Evolutionary conservation across 495 filamentous ascomycete genomes (phyloP).

Genomic region (Daldinia bambusicola): DNA sequence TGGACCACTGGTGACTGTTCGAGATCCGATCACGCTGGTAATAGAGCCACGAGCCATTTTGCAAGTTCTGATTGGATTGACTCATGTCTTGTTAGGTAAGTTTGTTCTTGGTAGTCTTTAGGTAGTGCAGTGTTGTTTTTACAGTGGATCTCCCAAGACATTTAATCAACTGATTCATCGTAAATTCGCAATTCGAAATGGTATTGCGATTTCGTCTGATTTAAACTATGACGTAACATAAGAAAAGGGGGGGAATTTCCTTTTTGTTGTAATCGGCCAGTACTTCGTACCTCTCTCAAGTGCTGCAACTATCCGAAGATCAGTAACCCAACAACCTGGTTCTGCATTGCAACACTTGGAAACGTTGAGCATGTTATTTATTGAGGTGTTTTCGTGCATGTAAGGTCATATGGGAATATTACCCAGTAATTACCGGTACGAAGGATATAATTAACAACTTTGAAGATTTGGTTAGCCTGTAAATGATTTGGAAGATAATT

Average conservation of each 20-base stretch:
- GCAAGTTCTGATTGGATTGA: slow-evolving; percentile 34
- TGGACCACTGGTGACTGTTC: slow-evolving; percentile 27
- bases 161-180: slow-evolving; percentile 23
- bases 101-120: not conserved
- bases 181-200: slow-evolving; percentile 7
- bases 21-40: slow-evolving; percentile 32
- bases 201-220: slow-evolving; percentile 19
- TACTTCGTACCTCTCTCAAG: not conserved
- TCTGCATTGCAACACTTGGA: slow-evolving; percentile 10
- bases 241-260: slow-evolving; percentile 10
- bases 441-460: slow-evolving; percentile 5
- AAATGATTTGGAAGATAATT: slow-evolving; percentile 5
- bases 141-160: slow-evolving; percentile 16
- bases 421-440: slow-evolving; percentile 6
- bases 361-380: slow-evolving; percentile 4
- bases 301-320: slow-evolving; percentile 26
- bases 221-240: slow-evolving; percentile 4
- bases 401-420: slow-evolving; percentile 5
- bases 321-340: slow-evolving; percentile 22
- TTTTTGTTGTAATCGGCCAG: not conserved
- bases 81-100: slow-evolving; percentile 2
- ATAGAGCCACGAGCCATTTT: slow-evolving; percentile 25
- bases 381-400: slow-evolving; percentile 6
- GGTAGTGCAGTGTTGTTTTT: slow-evolving; percentile 12
- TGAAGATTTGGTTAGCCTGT: not conserved